Evolutionary conservation across 2,329 filamentous ascomycete species (phyloP).

Genomic region (Cladophialophora psammophila): DNA sequence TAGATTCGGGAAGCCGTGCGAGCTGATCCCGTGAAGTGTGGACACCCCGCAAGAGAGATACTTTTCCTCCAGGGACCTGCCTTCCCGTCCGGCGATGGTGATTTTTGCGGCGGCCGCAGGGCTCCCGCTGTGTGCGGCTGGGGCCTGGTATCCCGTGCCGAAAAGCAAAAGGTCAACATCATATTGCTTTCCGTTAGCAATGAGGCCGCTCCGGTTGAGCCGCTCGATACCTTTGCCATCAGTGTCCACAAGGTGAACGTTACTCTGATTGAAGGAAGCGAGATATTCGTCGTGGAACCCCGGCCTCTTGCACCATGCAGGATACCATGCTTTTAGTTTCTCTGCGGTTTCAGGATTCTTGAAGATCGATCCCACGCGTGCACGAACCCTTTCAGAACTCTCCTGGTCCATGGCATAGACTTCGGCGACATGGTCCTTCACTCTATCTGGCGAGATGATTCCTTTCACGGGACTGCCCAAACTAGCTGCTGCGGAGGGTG

Average conservation of each 20-base stretch:
- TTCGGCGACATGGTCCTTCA: background rate
- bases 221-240: slow-evolving; percentile 59
- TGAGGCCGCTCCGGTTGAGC: slow-evolving; percentile 56
- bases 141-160: slow-evolving; percentile 53
- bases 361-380: slow-evolving; percentile 43
- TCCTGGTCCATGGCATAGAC: background rate
- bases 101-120: slow-evolving; percentile 38
- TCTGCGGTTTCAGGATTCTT: slow-evolving; percentile 59
- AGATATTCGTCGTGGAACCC: slow-evolving; percentile 69
- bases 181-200: slow-evolving; percentile 58
- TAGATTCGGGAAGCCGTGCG: slow-evolving; percentile 28
- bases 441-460: background rate
- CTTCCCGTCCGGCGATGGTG: slow-evolving; percentile 37
- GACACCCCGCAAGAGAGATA: slow-evolving; percentile 5
- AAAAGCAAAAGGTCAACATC: slow-evolving; percentile 58
- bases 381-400: background rate
- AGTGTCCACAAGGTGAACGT: slow-evolving; percentile 68
- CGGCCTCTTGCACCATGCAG: slow-evolving; percentile 68
- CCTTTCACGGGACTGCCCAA: background rate
- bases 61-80: slow-evolving; percentile 39
- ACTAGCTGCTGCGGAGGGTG: background rate
- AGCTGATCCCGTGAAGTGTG: slow-evolving; percentile 25
- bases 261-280: slow-evolving; percentile 62
- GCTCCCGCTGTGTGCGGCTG: slow-evolving; percentile 2
- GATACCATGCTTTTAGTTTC: slow-evolving; percentile 66